Base-by-base conservation (phyloP, 495 filamentous ascomycete genomes). In the Geoglossum glabrum region DNA sequence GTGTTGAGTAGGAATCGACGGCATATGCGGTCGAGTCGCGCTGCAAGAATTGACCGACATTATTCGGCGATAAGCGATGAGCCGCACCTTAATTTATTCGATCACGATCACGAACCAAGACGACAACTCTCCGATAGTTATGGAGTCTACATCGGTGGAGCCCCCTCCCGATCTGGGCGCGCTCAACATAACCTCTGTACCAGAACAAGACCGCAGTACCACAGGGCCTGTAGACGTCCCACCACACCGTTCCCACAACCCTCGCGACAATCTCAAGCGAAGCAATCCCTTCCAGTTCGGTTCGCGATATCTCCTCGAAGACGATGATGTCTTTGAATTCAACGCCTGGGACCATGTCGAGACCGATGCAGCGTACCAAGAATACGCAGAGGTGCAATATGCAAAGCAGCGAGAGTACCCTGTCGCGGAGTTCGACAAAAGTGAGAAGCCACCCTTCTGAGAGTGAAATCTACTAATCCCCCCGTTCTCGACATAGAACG, bases 291-390 rank as follows among this genome's bases (percentile, higher is more conserved):
- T 98, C 71, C 81, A 88, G 69, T 98, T 98, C 69, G 92, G 92
- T 56, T 90, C 86, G 11, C 87, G 92, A 50, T 82, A 77, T 62
- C 81, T 98, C 40, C 79, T 84, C 61, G 71, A 87, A 64, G 77
- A 80, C 62, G 87, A 93, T 70, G 77, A 96, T 64, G 82, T 93
- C 62, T 97, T 85, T 72, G 83, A 90, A 65, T 90, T 89, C 80
- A 98, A 98, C 68, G 92, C 92, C 40, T 98, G 92, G 92, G 92
- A 98, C 69, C 90, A 97, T 65, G 92, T 97, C 64, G 81, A 85
- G 64, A 83, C 87, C 60, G 88, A 95, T 66, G 78, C 85, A 57
- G 72, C 81, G 27, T 96, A 93, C 75, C 80, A 80, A 62, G 79
- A 82, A 55, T 90, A 88, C 68, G 83, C 88, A 46, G 77, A 86